phyloP scores from a whole-genome alignment of 306 rosid genomes.

The Purshia tridentata region DNA sequence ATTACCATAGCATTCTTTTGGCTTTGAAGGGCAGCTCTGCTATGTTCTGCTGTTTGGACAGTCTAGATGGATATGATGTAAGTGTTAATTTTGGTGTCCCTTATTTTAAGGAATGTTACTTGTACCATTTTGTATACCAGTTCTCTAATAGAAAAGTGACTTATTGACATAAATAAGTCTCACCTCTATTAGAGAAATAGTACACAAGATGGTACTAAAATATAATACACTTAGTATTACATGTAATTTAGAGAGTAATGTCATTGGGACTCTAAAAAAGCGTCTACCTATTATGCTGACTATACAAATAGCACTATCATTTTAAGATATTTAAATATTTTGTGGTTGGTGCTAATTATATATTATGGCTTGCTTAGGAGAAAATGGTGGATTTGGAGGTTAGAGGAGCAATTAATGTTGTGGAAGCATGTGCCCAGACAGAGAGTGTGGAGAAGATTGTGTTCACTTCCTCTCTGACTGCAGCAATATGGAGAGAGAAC shows the following conservation, averaged over 20 bases:
- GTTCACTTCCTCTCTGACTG: slow-evolving; percentile 45
- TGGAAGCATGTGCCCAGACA: slow-evolving; percentile 53
- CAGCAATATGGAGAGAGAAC: slow-evolving; percentile 47
- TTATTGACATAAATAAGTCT: too few relatives aligned
- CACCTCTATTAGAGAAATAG: too few relatives aligned
- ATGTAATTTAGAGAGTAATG: too few relatives aligned
- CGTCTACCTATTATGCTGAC: too few relatives aligned
- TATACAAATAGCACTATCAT: too few relatives aligned
- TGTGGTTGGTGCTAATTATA: not conserved
- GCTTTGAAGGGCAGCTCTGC: slow-evolving; percentile 41
- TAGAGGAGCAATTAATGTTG: slow-evolving; percentile 49
- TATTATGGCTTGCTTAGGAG: slow-evolving; percentile 31
- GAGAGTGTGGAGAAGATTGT: slow-evolving; percentile 37
- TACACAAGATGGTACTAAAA: too few relatives aligned
- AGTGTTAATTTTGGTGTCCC: not conserved
- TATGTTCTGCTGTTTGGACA: slow-evolving; percentile 47
- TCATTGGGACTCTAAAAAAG: too few relatives aligned
- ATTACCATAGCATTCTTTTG: slow-evolving; percentile 41
- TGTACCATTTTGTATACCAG: too few relatives aligned
- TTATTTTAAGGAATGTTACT: too few relatives aligned
- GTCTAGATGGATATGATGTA: slow-evolving; percentile 40
- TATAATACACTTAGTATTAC: too few relatives aligned
- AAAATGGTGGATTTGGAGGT: slow-evolving; percentile 46
- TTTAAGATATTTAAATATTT: too few relatives aligned
- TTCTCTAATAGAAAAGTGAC: too few relatives aligned